Evolutionary conservation across 2,329 filamentous ascomycete genomes (phyloP).

Genomic region (Tolypocladium tropicale): DNA sequence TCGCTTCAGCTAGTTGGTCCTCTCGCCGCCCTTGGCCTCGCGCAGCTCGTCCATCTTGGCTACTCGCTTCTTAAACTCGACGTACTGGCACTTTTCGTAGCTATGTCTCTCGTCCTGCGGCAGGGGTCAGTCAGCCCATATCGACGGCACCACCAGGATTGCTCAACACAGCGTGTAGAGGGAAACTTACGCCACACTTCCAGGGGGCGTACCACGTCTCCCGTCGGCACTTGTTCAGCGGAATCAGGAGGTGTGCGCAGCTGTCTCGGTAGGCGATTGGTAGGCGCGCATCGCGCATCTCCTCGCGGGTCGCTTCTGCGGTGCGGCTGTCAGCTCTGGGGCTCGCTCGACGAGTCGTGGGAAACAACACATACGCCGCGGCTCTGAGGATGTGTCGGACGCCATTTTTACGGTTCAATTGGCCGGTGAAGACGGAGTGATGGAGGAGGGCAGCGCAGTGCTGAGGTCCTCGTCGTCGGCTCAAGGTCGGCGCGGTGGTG

Average conservation of each 20-base stretch:
- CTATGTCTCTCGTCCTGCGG: constrained; percentile 83
- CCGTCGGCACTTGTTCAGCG: constrained; percentile 87
- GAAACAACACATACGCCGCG: constrained; percentile 22
- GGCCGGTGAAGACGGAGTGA: constrained; percentile 17
- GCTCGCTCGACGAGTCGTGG: neutral
- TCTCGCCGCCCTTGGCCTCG: constrained; percentile 69
- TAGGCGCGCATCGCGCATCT: constrained; percentile 85
- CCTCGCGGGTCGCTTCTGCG: constrained; percentile 70
- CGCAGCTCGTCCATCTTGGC: constrained; percentile 97
- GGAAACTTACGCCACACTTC: constrained; percentile 79
- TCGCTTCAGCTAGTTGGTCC: constrained; percentile 59
- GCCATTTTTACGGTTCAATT: constrained; percentile 27
- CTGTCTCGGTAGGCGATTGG: constrained; percentile 89
- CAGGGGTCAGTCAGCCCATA: constrained; percentile 5
- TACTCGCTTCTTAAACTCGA: constrained; percentile 96
- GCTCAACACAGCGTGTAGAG: neutral
- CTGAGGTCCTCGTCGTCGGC: constrained; percentile 14
- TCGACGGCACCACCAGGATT: neutral
- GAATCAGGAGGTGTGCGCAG: constrained; percentile 90
- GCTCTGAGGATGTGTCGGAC: constrained; percentile 23
- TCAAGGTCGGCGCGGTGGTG: constrained; percentile 16
- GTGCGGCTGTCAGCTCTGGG: neutral
- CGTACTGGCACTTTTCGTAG: constrained; percentile 99
- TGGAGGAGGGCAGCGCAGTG: constrained; percentile 12
- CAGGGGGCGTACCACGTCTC: constrained; percentile 91